phyloP scores from a whole-genome alignment of 73 alveolate species.

The Tetrahymena borealis region DNA sequence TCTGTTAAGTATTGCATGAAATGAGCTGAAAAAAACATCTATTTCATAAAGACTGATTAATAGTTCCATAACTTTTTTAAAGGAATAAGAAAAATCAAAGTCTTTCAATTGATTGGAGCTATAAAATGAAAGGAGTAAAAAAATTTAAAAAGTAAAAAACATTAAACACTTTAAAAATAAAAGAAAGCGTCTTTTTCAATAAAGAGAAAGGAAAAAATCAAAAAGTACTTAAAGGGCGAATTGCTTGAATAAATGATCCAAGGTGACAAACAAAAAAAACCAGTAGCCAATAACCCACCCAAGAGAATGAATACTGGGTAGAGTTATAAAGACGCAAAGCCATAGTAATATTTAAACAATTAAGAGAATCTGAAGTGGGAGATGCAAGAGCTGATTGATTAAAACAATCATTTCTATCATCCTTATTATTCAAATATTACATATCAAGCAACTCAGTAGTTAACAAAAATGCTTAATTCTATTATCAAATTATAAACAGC shows the following conservation, averaged over 20 bases:
- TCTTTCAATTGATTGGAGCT: constrained; percentile 1
- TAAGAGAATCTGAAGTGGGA: not conserved
- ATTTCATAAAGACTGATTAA: not conserved
- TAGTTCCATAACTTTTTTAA: not conserved
- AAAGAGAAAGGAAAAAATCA: not conserved
- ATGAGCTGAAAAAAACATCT: not conserved
- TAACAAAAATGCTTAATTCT: not conserved
- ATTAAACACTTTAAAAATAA: not conserved
- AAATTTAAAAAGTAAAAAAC: not conserved
- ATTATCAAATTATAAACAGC: not conserved
- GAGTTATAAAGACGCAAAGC: not conserved
- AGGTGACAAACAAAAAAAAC: not conserved
- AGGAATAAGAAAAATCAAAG: not conserved
- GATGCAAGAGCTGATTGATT: not conserved
- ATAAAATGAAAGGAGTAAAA: not conserved
- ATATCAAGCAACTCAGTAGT: not conserved
- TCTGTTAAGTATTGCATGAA: constrained; percentile 1
- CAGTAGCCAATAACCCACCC: not conserved
- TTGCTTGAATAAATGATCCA: not conserved
- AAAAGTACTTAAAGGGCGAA: not conserved
- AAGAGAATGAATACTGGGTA: not conserved
- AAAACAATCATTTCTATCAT: not conserved
- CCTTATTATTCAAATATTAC: too few species aligned
- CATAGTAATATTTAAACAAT: not conserved
- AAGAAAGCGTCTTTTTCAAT: not conserved